Conservation (phyloP, 202 grass and related monocot genomes). For the Schoenoplectus tabernaemontani region DNA sequence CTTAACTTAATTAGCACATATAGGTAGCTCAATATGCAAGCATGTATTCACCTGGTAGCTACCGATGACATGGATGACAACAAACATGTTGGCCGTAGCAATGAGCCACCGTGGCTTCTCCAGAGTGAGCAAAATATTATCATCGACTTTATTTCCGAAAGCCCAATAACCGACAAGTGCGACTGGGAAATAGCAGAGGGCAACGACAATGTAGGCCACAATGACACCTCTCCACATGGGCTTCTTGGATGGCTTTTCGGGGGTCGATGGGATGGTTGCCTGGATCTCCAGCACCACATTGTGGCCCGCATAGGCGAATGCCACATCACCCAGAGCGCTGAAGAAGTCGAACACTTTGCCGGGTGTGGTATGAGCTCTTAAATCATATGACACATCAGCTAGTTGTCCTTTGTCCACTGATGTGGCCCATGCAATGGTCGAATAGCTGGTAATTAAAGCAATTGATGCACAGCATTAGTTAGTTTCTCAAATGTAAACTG, state of each 20-base stretch:
- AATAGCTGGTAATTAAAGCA: conserved; percentile 44
- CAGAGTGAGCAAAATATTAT: conserved; percentile 65
- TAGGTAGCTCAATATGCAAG: too few relatives aligned
- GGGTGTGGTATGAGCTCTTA: conserved; percentile 20
- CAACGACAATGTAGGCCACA: conserved; percentile 70
- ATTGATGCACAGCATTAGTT: neutral
- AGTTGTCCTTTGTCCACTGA: conserved; percentile 59
- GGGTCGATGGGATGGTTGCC: conserved; percentile 74
- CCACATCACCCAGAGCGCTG: conserved; percentile 49
- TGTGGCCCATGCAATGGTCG: conserved; percentile 78
- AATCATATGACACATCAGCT: conserved; percentile 38
- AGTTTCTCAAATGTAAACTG: neutral
- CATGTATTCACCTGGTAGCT: conserved; percentile 48
- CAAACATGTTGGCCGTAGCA: conserved; percentile 78
- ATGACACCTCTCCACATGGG: conserved; percentile 91
- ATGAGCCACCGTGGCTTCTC: conserved; percentile 66
- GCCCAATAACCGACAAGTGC: conserved; percentile 73
- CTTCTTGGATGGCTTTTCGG: conserved; percentile 75
- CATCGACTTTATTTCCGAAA: conserved; percentile 35
- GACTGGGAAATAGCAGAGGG: conserved; percentile 86
- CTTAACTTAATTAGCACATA: neutral
- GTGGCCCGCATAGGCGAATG: conserved; percentile 77
- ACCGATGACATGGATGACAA: conserved; percentile 84
- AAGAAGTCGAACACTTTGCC: conserved; percentile 84
- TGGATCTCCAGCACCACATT: conserved; percentile 93